Conservation (phyloP, 257 asterid species). For the Przewalskia tangutica region DNA sequence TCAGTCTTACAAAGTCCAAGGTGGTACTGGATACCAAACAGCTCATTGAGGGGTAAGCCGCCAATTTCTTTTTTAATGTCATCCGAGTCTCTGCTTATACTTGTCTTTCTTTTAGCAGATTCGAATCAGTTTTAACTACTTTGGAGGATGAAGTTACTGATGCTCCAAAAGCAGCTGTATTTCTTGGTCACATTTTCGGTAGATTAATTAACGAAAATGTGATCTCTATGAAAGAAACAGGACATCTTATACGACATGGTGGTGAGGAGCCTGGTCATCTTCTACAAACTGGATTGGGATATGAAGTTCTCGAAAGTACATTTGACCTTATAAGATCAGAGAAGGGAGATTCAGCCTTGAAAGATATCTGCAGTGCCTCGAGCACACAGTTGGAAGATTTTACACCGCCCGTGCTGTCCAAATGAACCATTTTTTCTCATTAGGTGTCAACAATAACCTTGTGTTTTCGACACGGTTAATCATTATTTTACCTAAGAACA, state of each 20-base stretch:
- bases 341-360: slow-evolving; percentile 45
- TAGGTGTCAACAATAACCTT: neutral
- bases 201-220: slow-evolving; percentile 27
- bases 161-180: slow-evolving; percentile 62
- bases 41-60: slow-evolving; percentile 13
- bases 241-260: slow-evolving; percentile 36
- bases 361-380: slow-evolving; percentile 38
- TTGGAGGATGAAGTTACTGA: slow-evolving; percentile 66
- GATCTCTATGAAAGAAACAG: slow-evolving; percentile 40
- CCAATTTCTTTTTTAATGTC: neutral
- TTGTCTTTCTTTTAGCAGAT: slow-evolving; percentile 24
- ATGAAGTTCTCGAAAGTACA: slow-evolving; percentile 38
- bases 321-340: slow-evolving; percentile 40
- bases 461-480: neutral
- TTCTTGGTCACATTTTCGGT: slow-evolving; percentile 44
- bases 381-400: slow-evolving; percentile 36
- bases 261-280: slow-evolving; percentile 52
- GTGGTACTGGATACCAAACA: slow-evolving; percentile 3
- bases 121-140: slow-evolving; percentile 41
- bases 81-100: neutral
- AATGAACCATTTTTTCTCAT: slow-evolving; percentile 8
- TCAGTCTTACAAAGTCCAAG: slow-evolving; percentile 9
- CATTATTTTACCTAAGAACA: neutral
- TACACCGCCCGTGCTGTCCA: slow-evolving; percentile 31
- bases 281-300: slow-evolving; percentile 50